These are phyloP conservation scores for Haplographium delicatum DNA, from an alignment of 495 filamentous ascomycete species.

Conservation along the genomic window DNA sequence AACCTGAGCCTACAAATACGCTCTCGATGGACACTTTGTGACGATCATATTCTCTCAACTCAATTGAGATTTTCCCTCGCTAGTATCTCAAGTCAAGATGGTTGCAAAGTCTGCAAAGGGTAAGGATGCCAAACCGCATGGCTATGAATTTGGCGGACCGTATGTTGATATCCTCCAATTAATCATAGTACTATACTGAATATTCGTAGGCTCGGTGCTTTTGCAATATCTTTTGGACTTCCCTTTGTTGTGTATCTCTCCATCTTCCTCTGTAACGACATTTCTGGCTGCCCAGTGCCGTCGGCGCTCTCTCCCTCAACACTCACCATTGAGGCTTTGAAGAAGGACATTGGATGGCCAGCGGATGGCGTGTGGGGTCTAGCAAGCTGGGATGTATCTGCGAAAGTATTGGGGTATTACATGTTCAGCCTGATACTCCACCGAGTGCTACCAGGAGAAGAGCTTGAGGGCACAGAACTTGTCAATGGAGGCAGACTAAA, in stretches of 20 bases:
- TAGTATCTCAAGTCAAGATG: too few relatives aligned
- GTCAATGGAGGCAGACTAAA: constrained; percentile 67
- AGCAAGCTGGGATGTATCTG: constrained; percentile 54
- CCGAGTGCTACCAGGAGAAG: constrained; percentile 70
- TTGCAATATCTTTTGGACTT: constrained; percentile 68
- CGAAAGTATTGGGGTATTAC: constrained; percentile 73
- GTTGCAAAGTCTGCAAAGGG: constrained; percentile 17
- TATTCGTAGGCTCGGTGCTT: constrained; percentile 62
- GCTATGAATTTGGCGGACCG: constrained; percentile 87
- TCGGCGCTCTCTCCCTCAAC: constrained; percentile 73
- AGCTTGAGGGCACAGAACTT: constrained; percentile 64
- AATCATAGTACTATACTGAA: constrained; percentile 18
- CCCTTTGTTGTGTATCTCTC: constrained; percentile 70
- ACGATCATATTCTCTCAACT: not conserved
- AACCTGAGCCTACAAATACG: not conserved
- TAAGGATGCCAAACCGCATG: constrained; percentile 17
- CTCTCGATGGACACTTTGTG: constrained; percentile 1
- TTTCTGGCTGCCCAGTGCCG: constrained; percentile 84
- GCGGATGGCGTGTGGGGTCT: constrained; percentile 58
- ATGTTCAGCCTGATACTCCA: constrained; percentile 69
- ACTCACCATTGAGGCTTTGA: constrained; percentile 64
- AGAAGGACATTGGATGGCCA: constrained; percentile 76
- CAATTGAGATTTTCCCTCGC: constrained; percentile 12
- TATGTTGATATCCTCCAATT: constrained; percentile 44
- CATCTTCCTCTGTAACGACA: constrained; percentile 85